Evolutionary conservation across 2,329 filamentous ascomycete species (phyloP).

Genomic region (Chaetomiaceae sp.): DNA sequence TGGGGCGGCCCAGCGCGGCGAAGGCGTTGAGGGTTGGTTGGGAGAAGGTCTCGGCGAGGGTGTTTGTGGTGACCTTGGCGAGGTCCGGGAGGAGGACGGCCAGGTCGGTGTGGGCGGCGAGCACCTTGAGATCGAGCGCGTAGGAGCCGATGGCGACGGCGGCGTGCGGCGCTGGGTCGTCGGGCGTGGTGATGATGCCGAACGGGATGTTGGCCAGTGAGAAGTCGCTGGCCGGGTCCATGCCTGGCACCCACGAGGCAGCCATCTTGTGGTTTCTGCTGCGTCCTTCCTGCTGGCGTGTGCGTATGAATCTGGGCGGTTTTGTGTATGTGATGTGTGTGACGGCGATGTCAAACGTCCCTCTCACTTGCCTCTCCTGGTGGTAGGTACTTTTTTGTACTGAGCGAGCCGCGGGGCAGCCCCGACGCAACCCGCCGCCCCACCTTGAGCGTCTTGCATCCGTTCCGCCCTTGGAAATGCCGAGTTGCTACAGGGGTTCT

Average conservation of each 20-base stretch:
- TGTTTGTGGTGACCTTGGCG: no score
- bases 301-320: neutral
- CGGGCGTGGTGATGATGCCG: slow-evolving; percentile 59
- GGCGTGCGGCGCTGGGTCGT: slow-evolving; percentile 38
- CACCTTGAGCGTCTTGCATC: neutral
- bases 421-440: neutral
- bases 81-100: slow-evolving; percentile 27
- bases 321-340: no score
- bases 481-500: neutral
- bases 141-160: slow-evolving; percentile 65
- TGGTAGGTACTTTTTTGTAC: no score
- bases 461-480: neutral
- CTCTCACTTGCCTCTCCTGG: no score
- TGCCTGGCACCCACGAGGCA: slow-evolving; percentile 25
- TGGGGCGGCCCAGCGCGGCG: slow-evolving; percentile 61
- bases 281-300: neutral
- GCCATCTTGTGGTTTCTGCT: slow-evolving; percentile 9
- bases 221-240: slow-evolving; percentile 53
- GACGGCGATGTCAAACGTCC: no score
- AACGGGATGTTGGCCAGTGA: slow-evolving; percentile 72
- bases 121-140: slow-evolving; percentile 59
- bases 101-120: slow-evolving; percentile 55
- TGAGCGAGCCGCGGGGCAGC: neutral
- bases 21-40: slow-evolving; percentile 47
- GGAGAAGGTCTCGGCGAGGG: slow-evolving; percentile 21